Base-by-base conservation (phyloP, 768 basidiomycete species). In the Xerocomus brunneocitrinus region DNA sequence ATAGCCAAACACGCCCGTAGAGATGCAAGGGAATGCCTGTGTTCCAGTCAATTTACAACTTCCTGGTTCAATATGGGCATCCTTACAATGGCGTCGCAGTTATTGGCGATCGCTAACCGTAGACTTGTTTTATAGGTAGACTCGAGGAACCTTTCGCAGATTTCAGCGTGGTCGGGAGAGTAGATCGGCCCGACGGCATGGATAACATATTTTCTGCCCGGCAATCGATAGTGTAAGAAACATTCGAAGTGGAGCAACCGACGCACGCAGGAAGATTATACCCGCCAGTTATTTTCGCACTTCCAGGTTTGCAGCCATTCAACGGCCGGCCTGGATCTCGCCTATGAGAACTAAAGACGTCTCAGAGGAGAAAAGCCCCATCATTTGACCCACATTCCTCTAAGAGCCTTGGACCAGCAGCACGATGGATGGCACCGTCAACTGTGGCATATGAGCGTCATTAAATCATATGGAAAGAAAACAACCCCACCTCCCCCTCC, bases 151-250 rank as follows among this genome's bases (percentile, higher is more conserved):
- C 65, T 58, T 5, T 82, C 81, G 49, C 77, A 79, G 27, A 65
- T 67, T 39, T 77, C 76, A 35, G 67, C 68, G 27, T 75, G 69
- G 1, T 58, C 53, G 3, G 60, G 51, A 5, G 73, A 74, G 65
- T 66, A 91, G 1, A 88, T 67, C 0, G 91, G 91, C 10, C 91
- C 91, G 14, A 92, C 91, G 3, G 91, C 78, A 61, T 92, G 91
- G 39, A 93, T 89, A 54, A 93, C 75, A 63, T 85, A 76, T 35
- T 78, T 77, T 35, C 90, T 89, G 58, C 46, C 13, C 44, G 38
- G 7, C 19, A n/a, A 43, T 49, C 5, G 30, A 31, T 22, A 30
- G 13, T 22, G 38, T 46, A 22, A 52, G 50, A 48, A 22, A 44
- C 3, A n/a, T 42, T 19, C 31, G 38, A n/a, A 41, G 14, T 51